Evolutionary conservation across 225 moss, liverwort and hornwort genomes (phyloP).

Genomic region (Pseudoscleropodium purum): DNA sequence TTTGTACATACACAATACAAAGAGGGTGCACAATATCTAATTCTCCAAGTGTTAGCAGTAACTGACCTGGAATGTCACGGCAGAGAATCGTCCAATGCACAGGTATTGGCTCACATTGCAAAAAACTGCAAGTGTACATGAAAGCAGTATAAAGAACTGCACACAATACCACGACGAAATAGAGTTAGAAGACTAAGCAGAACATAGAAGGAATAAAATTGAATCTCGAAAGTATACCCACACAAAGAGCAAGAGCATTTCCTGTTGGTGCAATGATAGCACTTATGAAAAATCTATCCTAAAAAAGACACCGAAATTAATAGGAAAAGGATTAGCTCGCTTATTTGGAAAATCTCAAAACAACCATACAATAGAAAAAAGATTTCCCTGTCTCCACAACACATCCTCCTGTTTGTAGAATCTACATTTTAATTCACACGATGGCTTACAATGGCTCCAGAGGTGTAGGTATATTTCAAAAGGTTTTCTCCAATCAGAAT

Average conservation of each 20-base stretch:
- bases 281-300: not conserved
- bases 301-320: not conserved
- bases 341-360: not conserved
- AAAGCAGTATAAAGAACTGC: slow-evolving; percentile 65
- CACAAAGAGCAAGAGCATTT: not conserved
- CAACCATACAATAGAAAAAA: not conserved
- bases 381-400: not conserved
- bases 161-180: not conserved
- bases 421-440: not conserved
- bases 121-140: slow-evolving; percentile 56
- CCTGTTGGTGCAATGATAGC: not conserved
- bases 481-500: slow-evolving; percentile 33
- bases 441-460: slow-evolving; percentile 48
- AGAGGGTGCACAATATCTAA: not conserved
- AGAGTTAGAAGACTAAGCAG: not conserved
- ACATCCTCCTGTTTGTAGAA: not conserved
- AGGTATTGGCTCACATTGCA: slow-evolving; percentile 60
- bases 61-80: slow-evolving; percentile 55
- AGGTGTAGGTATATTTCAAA: slow-evolving; percentile 20
- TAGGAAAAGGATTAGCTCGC: not conserved
- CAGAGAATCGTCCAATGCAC: slow-evolving; percentile 60
- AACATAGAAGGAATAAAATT: not conserved
- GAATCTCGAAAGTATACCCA: not conserved
- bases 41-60: not conserved
- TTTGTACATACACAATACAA: not conserved